These are phyloP conservation scores for Strobilomyces confusus DNA, from an alignment of 768 basidiomycete species.

Conservation along the genomic window DNA sequence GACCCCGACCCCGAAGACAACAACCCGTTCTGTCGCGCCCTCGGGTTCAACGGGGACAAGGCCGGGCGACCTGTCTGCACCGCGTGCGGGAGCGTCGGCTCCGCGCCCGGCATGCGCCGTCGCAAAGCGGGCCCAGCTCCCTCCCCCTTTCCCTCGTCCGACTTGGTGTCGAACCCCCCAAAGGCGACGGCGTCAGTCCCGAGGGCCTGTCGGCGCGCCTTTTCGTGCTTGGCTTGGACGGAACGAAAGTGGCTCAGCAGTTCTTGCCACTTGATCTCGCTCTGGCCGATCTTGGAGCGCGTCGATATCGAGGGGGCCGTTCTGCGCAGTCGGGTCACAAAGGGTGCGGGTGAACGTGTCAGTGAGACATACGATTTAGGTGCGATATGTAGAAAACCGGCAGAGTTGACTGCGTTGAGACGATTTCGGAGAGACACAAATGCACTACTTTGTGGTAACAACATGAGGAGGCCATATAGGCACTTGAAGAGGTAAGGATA, in stretches of 20 bases:
- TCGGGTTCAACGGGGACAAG: conserved; percentile 73
- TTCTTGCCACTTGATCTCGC: conserved; percentile 98
- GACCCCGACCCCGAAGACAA: conserved; percentile 27
- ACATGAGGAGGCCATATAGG: conserved; percentile 94
- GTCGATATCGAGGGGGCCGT: conserved; percentile 38
- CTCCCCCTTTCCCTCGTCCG: conserved; percentile 18
- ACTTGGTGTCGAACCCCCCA: conserved; percentile 38
- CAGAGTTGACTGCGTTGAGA: conserved; percentile 90
- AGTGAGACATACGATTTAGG: conserved; percentile 66
- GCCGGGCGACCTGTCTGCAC: conserved; percentile 34
- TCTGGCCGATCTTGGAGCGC: conserved; percentile 75
- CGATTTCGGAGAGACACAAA: conserved; percentile 94
- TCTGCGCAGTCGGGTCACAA: conserved; percentile 29
- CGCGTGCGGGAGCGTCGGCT: conserved; percentile 13
- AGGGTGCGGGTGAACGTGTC: neutral
- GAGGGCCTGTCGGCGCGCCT: conserved; percentile 73
- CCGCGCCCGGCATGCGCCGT: conserved; percentile 60
- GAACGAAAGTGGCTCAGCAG: conserved; percentile 87
- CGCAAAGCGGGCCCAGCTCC: conserved; percentile 45
- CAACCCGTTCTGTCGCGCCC: conserved; percentile 49
- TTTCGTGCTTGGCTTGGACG: conserved; percentile 89
- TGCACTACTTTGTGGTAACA: conserved; percentile 94
- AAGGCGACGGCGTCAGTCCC: conserved; percentile 60
- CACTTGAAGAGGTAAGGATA: conserved; percentile 97
- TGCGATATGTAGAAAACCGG: conserved; percentile 88